Evolutionary conservation across 345 rosid genomes (phyloP).

Genomic region (Orychophragmus violaceus): DNA sequence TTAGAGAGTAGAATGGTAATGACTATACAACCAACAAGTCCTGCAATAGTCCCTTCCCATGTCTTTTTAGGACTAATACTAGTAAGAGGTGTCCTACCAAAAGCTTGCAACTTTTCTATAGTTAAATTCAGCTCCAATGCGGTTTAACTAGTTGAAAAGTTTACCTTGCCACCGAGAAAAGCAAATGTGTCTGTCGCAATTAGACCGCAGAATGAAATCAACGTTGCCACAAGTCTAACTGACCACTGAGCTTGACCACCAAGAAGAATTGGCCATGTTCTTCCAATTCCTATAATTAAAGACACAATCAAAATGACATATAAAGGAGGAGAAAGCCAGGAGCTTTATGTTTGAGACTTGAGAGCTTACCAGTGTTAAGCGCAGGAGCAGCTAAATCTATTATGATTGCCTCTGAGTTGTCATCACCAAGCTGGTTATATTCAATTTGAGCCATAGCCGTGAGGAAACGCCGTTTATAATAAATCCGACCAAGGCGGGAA

Average conservation of each 20-base stretch:
- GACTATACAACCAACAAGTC: constrained; percentile 79
- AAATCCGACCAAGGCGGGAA: constrained; percentile 17
- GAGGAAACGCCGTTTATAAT: constrained; percentile 33
- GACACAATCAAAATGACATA: constrained; percentile 14
- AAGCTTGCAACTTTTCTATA: constrained; percentile 42
- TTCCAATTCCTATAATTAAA: constrained; percentile 41
- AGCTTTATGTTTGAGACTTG: no score
- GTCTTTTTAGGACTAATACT: constrained; percentile 89
- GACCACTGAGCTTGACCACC: constrained; percentile 97
- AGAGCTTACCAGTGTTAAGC: constrained; percentile 63
- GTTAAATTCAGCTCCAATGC: background rate
- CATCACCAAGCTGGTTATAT: constrained; percentile 35
- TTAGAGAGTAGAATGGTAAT: constrained; percentile 52
- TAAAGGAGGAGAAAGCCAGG: background rate
- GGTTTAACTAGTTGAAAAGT: background rate
- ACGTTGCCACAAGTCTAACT: constrained; percentile 85
- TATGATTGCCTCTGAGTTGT: constrained; percentile 36
- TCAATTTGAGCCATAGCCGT: constrained; percentile 48
- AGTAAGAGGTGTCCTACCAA: constrained; percentile 78
- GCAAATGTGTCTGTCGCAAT: constrained; percentile 92
- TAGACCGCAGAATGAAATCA: constrained; percentile 72
- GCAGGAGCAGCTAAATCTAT: constrained; percentile 72
- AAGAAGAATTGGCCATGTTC: constrained; percentile 71
- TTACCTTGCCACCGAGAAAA: constrained; percentile 89
- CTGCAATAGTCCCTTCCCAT: constrained; percentile 86